Evolutionary conservation across 768 basidiomycete species (phyloP), one percentile per base, ranked within the genome.

Genomic region (Tephrocybe sp.): DNA sequence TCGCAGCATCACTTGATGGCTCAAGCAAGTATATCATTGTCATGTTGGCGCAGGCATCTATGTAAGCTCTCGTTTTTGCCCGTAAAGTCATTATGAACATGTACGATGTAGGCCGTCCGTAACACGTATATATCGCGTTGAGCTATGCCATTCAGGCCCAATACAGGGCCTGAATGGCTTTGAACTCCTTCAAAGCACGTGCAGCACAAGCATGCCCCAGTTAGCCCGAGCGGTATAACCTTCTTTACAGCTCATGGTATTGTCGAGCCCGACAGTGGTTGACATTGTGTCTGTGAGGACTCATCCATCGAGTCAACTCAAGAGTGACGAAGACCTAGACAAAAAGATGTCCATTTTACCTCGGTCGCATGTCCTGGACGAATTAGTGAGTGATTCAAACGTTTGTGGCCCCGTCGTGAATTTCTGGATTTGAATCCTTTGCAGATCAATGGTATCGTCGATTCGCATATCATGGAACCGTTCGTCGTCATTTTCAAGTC

Each of bases 401-500:
- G 21, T 22, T 8, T 23, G 19, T 11, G 19, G 3, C 44, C 47
- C 16, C 29, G 30, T 47, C 71, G 0, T 34, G 23, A 36, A 47
- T 22, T 23, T 24, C 54, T 71, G n/a, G 12, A 52, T 23, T 23
- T 1, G 42, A 25, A n/a, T 23, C 46, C n/a, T 49, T n/a, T n/a
- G n/a, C 21, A 76, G 75, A 70, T 68, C 61, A 68, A 74, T 50
- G 66, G 63, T 1, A 66, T 82, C 8, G 61, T 78, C 1, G 70
- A 67, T 8, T 52, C 78, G 15, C 69, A 65, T 15, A 69, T 83
- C 33, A 66, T 78, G 31, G 79, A 75, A 2, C 64, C 69, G 0
- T 75, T 78, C 45, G 56, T 84, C n/a, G 62, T 84, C 21, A 69
- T 77, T 19, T 72, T 83, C 57, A 79, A 74, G 49, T 64, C 72